Evolutionary conservation across 176 grass and related monocot species (phyloP), one percentile per base, ranked within the genome.

Genomic region (Urochloa ruziziensis): DNA sequence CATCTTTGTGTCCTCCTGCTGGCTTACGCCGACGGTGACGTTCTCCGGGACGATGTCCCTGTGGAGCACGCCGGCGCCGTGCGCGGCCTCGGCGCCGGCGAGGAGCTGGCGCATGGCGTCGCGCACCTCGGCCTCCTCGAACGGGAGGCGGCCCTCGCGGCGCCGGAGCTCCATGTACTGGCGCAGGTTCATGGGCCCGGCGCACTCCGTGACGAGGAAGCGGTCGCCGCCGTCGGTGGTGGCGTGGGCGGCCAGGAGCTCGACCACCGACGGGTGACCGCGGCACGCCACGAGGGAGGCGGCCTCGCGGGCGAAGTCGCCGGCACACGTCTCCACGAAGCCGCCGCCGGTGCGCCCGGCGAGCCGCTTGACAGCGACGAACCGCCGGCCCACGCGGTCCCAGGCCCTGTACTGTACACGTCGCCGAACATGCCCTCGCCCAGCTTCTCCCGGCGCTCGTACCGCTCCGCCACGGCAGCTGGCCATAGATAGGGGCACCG

Each of bases 111-210:
- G 15, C 75, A 78, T 62, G 75, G 25, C 36, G 24, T 21, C 14
- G 54, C 56, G 32, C 37, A 78, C 54, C 7, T 62, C 56, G 56
- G 0, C 37, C 75, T 78, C 75, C 16, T 6, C 0, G 37, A 78
- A 14, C 53, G 74, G 53, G 2, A 1, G 2, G 13, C 6, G n/a
- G n/a, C n/a, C 3, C 14, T 28, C 15, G 0, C 0, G 0, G 37
- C 15, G 15, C 4, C 56, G 36, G 4, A 1, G 7, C 6, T 1
- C 0, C 47, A 40, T 40, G 53, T 39, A 58, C 23, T 7, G 0
- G 33, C 53, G 19, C 73, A 76, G 73, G 21, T 76, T 76, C 6
- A 40, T 1, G 1, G 5, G 11, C 23, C 73, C 52, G 23, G 52
- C 73, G 52, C 17, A 24, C 2, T 40, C 23, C 0, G 4, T 40